Evolutionary conservation across 768 basidiomycete species (phyloP), one percentile per base, ranked within the genome.

Genomic region (Fomitopsis pulvina): DNA sequence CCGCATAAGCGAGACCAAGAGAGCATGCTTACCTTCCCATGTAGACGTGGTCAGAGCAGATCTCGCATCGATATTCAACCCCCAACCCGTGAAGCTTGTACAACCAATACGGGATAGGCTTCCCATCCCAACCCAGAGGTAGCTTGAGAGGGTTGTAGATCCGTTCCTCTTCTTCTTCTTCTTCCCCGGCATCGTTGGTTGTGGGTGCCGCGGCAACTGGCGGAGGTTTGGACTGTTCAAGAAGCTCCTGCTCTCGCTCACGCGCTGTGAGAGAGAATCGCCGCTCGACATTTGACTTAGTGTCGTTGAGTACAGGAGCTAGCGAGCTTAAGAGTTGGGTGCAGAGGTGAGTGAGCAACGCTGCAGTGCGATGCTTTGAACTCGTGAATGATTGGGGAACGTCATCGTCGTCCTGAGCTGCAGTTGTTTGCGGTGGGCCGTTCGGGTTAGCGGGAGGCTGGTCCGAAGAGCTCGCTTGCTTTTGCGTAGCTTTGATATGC

Each of bases 81-180:
- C 96, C 96, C 30, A 98, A 75, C 8, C 96, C 96, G 63, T 99
- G 96, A 30, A 99, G 71, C 68, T 98, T 98, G 72, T 94, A 99
- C 47, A 99, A 59, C 94, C 94, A 97, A 63, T 95, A 97, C 28
- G 96, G 96, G 60, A 99, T 99, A 18, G 96, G 96, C 63, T 98
- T 98, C 27, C 95, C 94, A 62, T 99, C 96, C 93, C 93, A 97
- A 4, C 92, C 92, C 20, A 97, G 75, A 12, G 96, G 96, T 37
- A 98, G 72, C 70, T 98, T 98, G 44, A 98, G 79, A 41, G 96
- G 96, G 58, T 99, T 99, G 69, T 98, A 99, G 28, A 99, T 93
- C 57, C 91, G 81, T 60, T 93, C 93, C 57, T 92, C 93, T 56
- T 94, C 93, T 41, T 94, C 92, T 52, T 95, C 92, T 48, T 87